Percentiles rank a stretch among this genome's conserved stretches.
Evolutionary conservation across 2,329 filamentous ascomycete species (phyloP).

Genomic region (Colletotrichum sp.): DNA sequence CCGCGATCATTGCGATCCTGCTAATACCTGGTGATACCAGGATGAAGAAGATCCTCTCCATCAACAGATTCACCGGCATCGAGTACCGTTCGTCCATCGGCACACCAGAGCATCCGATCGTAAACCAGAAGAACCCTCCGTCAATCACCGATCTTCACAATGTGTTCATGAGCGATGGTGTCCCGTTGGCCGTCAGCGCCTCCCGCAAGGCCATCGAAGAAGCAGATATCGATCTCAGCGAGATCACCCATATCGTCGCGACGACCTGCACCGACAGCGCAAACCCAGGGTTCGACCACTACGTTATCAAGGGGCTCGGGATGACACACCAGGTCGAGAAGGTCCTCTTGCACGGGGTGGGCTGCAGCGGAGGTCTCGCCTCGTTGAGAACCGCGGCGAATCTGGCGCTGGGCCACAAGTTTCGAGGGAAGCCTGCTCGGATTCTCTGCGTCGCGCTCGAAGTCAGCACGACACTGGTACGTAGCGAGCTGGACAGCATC

Average conservation of each 20-base stretch:
- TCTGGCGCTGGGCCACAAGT: constrained; percentile 66
- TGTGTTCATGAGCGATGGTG: constrained; percentile 60
- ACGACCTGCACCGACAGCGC: constrained; percentile 74
- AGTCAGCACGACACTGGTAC: constrained; percentile 63
- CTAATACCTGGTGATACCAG: constrained; percentile 36
- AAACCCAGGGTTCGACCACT: constrained; percentile 73
- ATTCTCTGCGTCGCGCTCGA: constrained; percentile 71
- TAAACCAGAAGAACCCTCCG: constrained; percentile 59
- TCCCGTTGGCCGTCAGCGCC: constrained; percentile 61
- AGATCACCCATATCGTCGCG: constrained; percentile 71
- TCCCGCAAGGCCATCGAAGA: constrained; percentile 60
- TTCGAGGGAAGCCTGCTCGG: constrained; percentile 63
- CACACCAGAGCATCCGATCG: constrained; percentile 63
- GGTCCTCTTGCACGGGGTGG: constrained; percentile 69
- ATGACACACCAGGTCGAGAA: constrained; percentile 65
- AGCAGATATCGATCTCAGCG: constrained; percentile 50
- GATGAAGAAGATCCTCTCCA: constrained; percentile 66
- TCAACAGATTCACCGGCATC: constrained; percentile 70
- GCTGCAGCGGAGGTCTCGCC: constrained; percentile 69
- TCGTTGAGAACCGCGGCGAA: constrained; percentile 68
- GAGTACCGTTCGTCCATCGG: constrained; percentile 67
- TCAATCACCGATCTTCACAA: constrained; percentile 60
- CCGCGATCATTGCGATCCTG: neutral
- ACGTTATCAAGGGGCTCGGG: constrained; percentile 62
- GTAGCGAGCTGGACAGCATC: constrained; percentile 70